Percentiles rank a stretch among this genome's conserved stretches.
Evolutionary conservation across 495 filamentous ascomycete genomes (phyloP).

Genomic region (Tuber microsphaerosporum): DNA sequence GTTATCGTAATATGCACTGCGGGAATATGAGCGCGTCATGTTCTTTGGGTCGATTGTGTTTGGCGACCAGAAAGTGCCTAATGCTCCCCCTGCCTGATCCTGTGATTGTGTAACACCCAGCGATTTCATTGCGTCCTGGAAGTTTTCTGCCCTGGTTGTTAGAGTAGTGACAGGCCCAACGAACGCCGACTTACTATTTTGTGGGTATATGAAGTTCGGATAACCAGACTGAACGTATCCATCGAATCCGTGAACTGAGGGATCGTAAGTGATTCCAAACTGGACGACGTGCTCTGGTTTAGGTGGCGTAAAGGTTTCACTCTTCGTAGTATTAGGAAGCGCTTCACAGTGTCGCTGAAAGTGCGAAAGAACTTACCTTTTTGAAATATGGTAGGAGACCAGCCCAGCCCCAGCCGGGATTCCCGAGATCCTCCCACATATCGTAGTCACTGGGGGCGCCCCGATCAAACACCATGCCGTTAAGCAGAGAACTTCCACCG

Average conservation of each 20-base stretch:
- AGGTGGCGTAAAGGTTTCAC: conserved; percentile 38
- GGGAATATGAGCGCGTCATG: conserved; percentile 36
- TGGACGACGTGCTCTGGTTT: conserved; percentile 29
- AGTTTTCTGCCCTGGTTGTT: conserved; percentile 23
- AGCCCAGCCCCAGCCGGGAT: conserved; percentile 44
- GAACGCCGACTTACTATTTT: conserved; percentile 17
- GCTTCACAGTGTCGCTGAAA: background rate
- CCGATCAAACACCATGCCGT: conserved; percentile 39
- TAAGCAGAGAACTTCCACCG: conserved; percentile 35
- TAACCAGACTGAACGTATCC: conserved; percentile 46
- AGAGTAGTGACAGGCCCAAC: background rate
- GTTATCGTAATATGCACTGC: conserved; percentile 34
- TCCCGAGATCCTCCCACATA: conserved; percentile 43
- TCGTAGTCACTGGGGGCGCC: conserved; percentile 43
- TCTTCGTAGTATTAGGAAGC: conserved; percentile 11
- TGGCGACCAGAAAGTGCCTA: conserved; percentile 32
- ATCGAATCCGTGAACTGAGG: conserved; percentile 41
- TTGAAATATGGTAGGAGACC: conserved; percentile 44
- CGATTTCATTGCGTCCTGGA: conserved; percentile 26
- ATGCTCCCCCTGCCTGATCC: conserved; percentile 26
- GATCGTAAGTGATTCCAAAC: conserved; percentile 45
- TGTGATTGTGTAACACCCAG: conserved; percentile 19
- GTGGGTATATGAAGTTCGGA: conserved; percentile 45
- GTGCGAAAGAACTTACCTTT: conserved; percentile 31
- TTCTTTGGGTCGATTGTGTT: conserved; percentile 34